phyloP scores from a whole-genome alignment of 495 filamentous ascomycete genomes.

The Aspergillus conjunctus region DNA sequence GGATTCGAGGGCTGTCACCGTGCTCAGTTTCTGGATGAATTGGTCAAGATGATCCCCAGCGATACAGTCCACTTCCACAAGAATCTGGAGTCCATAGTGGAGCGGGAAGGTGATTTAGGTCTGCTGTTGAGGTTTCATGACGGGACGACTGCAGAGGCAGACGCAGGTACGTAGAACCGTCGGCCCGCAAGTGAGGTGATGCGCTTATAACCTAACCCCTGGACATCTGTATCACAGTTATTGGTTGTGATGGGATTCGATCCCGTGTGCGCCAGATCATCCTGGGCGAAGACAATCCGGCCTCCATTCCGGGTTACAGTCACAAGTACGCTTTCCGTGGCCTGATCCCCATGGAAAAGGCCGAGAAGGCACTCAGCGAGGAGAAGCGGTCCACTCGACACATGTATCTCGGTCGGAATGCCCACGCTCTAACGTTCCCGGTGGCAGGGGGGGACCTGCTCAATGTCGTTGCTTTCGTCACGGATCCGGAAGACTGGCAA shows the following conservation, averaged over 20 bases:
- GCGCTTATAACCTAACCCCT: neutral
- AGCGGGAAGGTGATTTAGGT: neutral
- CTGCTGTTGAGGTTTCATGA: constrained; percentile 9
- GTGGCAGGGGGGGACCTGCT: constrained; percentile 35
- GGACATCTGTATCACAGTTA: constrained; percentile 4
- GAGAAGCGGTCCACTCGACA: constrained; percentile 12
- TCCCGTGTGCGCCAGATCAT: constrained; percentile 17
- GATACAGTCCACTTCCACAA: constrained; percentile 5
- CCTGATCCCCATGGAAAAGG: constrained; percentile 14
- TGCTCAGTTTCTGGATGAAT: constrained; percentile 14
- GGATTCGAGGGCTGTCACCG: constrained; percentile 13
- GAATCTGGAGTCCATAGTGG: neutral
- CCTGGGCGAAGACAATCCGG: constrained; percentile 1
- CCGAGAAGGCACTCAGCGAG: constrained; percentile 9
- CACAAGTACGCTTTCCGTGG: constrained; percentile 18
- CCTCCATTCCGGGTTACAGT: constrained; percentile 3
- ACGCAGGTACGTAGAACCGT: constrained; percentile 9
- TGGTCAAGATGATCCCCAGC: constrained; percentile 7
- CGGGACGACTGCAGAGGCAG: neutral
- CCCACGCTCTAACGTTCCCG: constrained; percentile 48
- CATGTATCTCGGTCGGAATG: constrained; percentile 44
- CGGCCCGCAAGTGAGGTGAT: too few species aligned
- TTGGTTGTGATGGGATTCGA: constrained; percentile 20
- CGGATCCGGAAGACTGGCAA: constrained; percentile 39
- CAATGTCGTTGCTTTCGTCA: constrained; percentile 47